A percentile compares a stretch with the other conserved stretches of the same genome.
These are phyloP conservation scores for Lepidium aucheri DNA, from an alignment of 345 rosid species.

Conservation along the genomic window DNA sequence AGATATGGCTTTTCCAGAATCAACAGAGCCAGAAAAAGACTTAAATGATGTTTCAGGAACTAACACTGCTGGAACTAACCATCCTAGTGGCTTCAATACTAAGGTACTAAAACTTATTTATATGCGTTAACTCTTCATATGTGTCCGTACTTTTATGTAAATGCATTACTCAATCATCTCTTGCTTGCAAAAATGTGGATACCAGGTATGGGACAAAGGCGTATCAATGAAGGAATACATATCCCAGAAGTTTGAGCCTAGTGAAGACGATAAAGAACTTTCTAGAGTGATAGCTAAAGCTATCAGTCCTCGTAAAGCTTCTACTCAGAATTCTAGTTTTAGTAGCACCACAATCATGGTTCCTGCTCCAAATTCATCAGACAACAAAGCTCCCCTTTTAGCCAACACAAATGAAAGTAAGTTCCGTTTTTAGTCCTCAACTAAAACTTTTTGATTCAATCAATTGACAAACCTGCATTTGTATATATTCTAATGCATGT, in stretches of 20 bases:
- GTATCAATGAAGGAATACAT: conserved; percentile 73
- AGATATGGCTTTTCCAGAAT: conserved; percentile 31
- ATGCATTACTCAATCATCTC: background rate
- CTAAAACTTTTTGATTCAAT: background rate
- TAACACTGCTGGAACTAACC: conserved; percentile 19
- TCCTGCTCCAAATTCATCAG: conserved; percentile 36
- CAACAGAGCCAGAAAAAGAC: conserved; percentile 6
- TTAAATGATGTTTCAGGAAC: conserved; percentile 14
- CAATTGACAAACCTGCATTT: background rate
- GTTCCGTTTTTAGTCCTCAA: background rate
- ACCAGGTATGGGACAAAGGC: conserved; percentile 53
- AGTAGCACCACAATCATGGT: conserved; percentile 42
- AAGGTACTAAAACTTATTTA: conserved; percentile 13
- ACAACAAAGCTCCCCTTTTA: conserved; percentile 32
- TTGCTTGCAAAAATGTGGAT: background rate
- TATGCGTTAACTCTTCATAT: background rate
- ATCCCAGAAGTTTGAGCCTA: conserved; percentile 56
- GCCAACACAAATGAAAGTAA: conserved; percentile 40
- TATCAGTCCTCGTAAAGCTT: conserved; percentile 46
- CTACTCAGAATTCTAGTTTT: conserved; percentile 34
- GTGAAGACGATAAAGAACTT: conserved; percentile 70
- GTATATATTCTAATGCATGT: background rate
- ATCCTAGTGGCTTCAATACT: conserved; percentile 1
- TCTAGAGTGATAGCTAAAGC: conserved; percentile 52
- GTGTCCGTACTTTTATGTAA: background rate